These are phyloP conservation scores for Stagonosporopsis chrysanthemi DNA, from an alignment of 2,329 filamentous ascomycete genomes.

Conservation along the genomic window DNA sequence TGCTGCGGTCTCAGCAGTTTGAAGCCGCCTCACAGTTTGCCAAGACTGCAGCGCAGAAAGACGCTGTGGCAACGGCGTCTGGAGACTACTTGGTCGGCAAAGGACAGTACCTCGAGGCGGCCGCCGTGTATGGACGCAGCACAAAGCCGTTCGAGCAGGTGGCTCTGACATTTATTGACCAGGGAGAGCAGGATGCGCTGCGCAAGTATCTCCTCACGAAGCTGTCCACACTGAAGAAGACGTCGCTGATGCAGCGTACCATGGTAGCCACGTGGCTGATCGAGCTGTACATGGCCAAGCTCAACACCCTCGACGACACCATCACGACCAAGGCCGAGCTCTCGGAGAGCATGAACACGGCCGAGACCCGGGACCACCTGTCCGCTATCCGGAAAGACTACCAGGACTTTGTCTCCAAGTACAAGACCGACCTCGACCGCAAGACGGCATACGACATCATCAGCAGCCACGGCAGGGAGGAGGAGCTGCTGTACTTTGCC, in stretches of 20 bases:
- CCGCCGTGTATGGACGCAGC: conserved; percentile 89
- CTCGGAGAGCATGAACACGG: conserved; percentile 72
- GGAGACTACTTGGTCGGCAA: conserved; percentile 86
- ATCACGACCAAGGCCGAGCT: conserved; percentile 89
- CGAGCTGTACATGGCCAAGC: conserved; percentile 95
- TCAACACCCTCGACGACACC: conserved; percentile 92
- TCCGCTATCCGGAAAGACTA: conserved; percentile 77
- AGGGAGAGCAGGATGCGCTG: conserved; percentile 86
- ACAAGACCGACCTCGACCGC: conserved; percentile 86
- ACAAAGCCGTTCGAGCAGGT: conserved; percentile 98
- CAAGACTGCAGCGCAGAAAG: conserved; percentile 79
- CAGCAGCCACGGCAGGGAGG: conserved; percentile 91
- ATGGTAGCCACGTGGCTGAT: conserved; percentile 97
- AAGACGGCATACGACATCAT: conserved; percentile 96
- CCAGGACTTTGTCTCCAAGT: conserved; percentile 83
- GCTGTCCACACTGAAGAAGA: conserved; percentile 80
- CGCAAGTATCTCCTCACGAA: conserved; percentile 89
- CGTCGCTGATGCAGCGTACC: conserved; percentile 86
- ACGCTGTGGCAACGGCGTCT: conserved; percentile 89
- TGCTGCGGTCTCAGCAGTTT: conserved; percentile 86
- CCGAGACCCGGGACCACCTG: conserved; percentile 76
- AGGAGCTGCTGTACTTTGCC: conserved; percentile 90
- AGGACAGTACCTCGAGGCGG: conserved; percentile 84
- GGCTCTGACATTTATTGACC: conserved; percentile 87
- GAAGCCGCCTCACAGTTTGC: conserved; percentile 88